A percentile compares a stretch with the other conserved stretches of the same genome.
Evolutionary conservation across 768 basidiomycete species (phyloP).

Genomic region (Sarcodon sp.): DNA sequence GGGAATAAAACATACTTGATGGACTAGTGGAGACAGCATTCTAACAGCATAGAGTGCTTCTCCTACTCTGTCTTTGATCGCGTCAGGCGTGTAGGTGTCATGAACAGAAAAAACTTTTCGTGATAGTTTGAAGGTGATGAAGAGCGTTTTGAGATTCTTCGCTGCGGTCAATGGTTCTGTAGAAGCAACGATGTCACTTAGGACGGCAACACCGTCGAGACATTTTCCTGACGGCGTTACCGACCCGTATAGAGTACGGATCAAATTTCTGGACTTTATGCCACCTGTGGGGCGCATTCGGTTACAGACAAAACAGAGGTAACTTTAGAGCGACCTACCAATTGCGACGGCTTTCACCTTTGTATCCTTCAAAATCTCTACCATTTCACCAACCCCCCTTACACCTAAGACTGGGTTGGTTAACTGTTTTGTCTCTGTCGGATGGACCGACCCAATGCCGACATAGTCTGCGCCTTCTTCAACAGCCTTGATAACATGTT

Average conservation of each 20-base stretch:
- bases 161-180: conserved; percentile 39
- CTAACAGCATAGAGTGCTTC: conserved; percentile 39
- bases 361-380: conserved; percentile 52
- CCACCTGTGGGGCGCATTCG: conserved; percentile 44
- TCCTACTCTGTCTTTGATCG: conserved; percentile 29
- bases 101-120: neutral
- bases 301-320: neutral
- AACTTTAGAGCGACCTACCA: conserved; percentile 29
- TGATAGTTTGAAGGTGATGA: conserved; percentile 27
- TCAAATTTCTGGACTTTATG: conserved; percentile 67
- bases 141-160: conserved; percentile 24
- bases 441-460: conserved; percentile 79
- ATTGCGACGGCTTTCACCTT: conserved; percentile 70
- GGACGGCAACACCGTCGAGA: conserved; percentile 78
- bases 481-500: conserved; percentile 52
- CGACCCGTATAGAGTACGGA: conserved; percentile 63
- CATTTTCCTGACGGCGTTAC: conserved; percentile 41
- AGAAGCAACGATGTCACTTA: conserved; percentile 76
- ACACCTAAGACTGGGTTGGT: conserved; percentile 55
- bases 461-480: conserved; percentile 69
- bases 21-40: conserved; percentile 55
- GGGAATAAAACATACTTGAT: conserved; percentile 40
- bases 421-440: conserved; percentile 69
- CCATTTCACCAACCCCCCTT: conserved; percentile 53
- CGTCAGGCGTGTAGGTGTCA: conserved; percentile 14